Evolutionary conservation across 2,329 filamentous ascomycete genomes (phyloP).

Genomic region (Colletotrichum scovillei): DNA sequence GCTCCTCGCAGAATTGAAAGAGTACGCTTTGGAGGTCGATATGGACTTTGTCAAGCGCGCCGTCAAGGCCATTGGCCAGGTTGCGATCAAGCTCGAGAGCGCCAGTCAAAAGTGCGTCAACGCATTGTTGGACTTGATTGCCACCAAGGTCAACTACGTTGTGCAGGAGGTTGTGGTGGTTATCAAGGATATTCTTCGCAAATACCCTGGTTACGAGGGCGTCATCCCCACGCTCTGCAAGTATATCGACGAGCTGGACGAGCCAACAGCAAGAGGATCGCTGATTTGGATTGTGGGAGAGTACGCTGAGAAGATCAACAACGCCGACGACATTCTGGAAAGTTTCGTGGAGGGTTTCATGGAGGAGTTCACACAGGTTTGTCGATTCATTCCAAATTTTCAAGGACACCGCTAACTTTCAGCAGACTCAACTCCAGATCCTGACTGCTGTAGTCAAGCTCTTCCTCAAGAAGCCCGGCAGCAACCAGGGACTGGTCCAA

Average conservation of each 20-base stretch:
- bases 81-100: constrained; percentile 97
- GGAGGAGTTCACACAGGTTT: constrained; percentile 93
- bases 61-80: constrained; percentile 96
- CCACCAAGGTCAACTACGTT: constrained; percentile 98
- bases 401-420: constrained; percentile 33
- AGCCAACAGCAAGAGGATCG: constrained; percentile 88
- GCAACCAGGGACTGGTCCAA: constrained; percentile 89
- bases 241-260: constrained; percentile 96
- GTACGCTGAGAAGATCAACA: constrained; percentile 99
- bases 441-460: constrained; percentile 97
- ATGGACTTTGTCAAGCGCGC: constrained; percentile 98
- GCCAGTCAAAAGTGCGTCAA: constrained; percentile 97
- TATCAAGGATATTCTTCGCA: constrained; percentile 97
- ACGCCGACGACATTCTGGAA: constrained; percentile 92
- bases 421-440: constrained; percentile 94
- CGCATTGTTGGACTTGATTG: constrained; percentile 90
- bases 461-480: constrained; percentile 95
- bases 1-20: constrained; percentile 91
- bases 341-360: constrained; percentile 94
- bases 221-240: constrained; percentile 97
- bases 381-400: constrained; percentile 39
- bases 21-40: constrained; percentile 97
- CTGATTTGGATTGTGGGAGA: constrained; percentile 99
- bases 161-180: constrained; percentile 99
- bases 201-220: constrained; percentile 97